Conservation (phyloP, 2,329 filamentous ascomycete species). For the Fusarium paranaense region DNA sequence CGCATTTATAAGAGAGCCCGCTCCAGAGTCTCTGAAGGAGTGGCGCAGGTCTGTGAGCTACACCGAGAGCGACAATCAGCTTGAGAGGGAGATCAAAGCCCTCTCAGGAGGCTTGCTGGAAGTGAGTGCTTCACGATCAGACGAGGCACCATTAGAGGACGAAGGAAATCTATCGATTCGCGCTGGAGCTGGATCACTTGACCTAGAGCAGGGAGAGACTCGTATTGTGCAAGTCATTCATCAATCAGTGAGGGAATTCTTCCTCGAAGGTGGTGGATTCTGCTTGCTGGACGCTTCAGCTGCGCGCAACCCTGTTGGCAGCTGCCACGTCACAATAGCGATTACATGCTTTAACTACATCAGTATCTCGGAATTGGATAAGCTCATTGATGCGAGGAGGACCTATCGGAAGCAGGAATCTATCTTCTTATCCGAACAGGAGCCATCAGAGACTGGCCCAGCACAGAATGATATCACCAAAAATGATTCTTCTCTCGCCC, state of each 20-base stretch:
- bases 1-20: conserved; percentile 3
- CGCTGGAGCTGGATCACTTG: conserved; percentile 22
- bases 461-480: too few species aligned
- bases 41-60: conserved; percentile 11
- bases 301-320: neutral
- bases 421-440: neutral
- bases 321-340: conserved; percentile 8
- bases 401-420: neutral
- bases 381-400: neutral
- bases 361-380: conserved; percentile 15
- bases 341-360: conserved; percentile 25
- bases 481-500: too few species aligned
- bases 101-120: conserved; percentile 19
- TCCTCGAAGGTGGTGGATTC: conserved; percentile 6
- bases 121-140: neutral
- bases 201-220: conserved; percentile 15
- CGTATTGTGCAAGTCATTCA: conserved; percentile 23
- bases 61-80: conserved; percentile 14
- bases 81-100: conserved; percentile 19
- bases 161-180: neutral
- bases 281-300: fast-evolving
- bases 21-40: neutral
- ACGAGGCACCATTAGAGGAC: neutral
- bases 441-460: neutral
- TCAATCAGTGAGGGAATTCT: conserved; percentile 18